Evolutionary conservation across 345 rosid species (phyloP).

Genomic region (Salix koriyanagi): DNA sequence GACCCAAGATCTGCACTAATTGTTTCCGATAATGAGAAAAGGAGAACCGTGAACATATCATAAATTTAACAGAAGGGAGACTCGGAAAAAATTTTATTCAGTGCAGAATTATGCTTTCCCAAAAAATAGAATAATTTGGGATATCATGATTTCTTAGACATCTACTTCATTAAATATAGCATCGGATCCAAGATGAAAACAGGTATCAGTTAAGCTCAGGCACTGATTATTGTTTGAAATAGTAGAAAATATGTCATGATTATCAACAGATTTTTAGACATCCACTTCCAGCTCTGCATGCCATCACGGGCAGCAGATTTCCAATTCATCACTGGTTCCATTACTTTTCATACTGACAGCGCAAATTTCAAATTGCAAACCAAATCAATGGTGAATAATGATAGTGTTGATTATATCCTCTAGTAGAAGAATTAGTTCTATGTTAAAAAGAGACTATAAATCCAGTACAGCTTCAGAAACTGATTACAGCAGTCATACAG

Average conservation of each 20-base stretch:
- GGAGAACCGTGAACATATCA: neutral
- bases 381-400: no score
- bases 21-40: slow-evolving; percentile 7
- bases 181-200: neutral
- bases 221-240: neutral
- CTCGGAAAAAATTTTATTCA: no score
- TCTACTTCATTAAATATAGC: neutral
- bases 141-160: neutral
- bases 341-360: no score
- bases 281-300: neutral
- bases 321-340: neutral
- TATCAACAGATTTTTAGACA: neutral
- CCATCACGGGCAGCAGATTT: neutral
- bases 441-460: no score
- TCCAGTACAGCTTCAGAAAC: no score
- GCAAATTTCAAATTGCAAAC: no score
- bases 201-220: neutral
- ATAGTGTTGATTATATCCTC: no score
- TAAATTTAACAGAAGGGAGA: neutral
- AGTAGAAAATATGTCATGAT: neutral
- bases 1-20: slow-evolving; percentile 71
- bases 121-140: neutral
- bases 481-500: no score
- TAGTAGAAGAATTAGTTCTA: no score
- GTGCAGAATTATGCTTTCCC: neutral